Base-by-base conservation (phyloP, 129 eudicot genomes). In the Rutidosis leptorrhynchoides region DNA sequence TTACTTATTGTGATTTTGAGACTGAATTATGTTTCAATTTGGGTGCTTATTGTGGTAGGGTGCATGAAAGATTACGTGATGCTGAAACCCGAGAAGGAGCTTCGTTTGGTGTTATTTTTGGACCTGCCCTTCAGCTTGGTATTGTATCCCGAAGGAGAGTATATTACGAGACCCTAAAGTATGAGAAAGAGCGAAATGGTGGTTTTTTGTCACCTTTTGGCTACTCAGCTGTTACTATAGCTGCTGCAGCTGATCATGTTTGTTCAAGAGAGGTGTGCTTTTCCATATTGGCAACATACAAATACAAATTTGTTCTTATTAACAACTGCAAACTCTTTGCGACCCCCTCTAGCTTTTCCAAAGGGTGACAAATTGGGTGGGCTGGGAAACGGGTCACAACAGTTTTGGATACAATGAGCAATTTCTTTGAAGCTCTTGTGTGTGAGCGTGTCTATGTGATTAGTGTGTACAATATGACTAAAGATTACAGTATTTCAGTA, bases 141-240 rank as follows among this genome's bases (percentile, higher is more conserved):
- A 79, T 88, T 27, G 73, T 88, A 55, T 92, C 98, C 52, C 76
- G 89, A 76, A 83, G 98, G 71, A 85, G 91, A 80, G 83, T 87
- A 53, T 76, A 77, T 78, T 61, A 64, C 70, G 98, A 92, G 77
- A 79, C 96, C 28, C 74, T 88, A 40, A 85, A 92, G 65, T 92
- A 88, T 77, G 95, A 92, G 78, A 85, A 85, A 78, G 95, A 92
- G 53, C 74, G 91, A 71, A 88, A 88, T 82, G 95, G 85, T 73
- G 98, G 98, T 55, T 87, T 87, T 58, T 65, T 92, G 19, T 87
- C 96, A 29, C 95, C 98, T 70, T 88, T 92, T 80, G 96, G 98
- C 27, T 85, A 88, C 78, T 92, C 98, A 5, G 76, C 91, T 25
- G 80, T 79, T 26, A 83, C 91, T 25, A 79, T 83, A 74, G 82